Evolutionary conservation across 2,329 filamentous ascomycete species (phyloP).

Genomic region (Fusarium sacchari): DNA sequence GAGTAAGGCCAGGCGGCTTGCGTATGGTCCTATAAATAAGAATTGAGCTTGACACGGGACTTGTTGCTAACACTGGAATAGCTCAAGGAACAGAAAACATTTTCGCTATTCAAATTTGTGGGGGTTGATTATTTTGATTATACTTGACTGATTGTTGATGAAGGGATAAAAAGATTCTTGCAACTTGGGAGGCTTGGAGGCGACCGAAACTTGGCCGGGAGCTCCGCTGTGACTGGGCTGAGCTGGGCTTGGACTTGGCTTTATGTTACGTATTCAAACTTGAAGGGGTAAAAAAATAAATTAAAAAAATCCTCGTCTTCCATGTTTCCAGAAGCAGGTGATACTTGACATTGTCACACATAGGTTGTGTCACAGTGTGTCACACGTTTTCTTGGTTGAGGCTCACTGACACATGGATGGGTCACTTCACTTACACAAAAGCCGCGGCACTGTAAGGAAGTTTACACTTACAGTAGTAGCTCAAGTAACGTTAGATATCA

Average conservation of each 20-base stretch:
- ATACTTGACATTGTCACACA: background rate
- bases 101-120: background rate
- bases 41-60: background rate
- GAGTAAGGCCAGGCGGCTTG: conserved; percentile 4
- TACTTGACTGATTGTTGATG: conserved; percentile 2
- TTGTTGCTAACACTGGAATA: conserved; percentile 3
- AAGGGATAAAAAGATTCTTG: background rate
- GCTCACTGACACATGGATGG: conserved; percentile 3
- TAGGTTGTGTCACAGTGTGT: too few species aligned
- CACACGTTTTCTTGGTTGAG: conserved; percentile 4
- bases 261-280: background rate
- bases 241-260: conserved; percentile 3
- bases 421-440: conserved; percentile 16
- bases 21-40: background rate
- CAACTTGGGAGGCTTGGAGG: conserved; percentile 16
- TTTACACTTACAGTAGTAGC: background rate
- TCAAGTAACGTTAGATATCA: background rate
- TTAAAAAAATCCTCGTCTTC: conserved; percentile 10
- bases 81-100: background rate
- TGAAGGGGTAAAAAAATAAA: conserved; percentile 13
- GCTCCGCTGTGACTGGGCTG: conserved; percentile 13
- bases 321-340: conserved; percentile 12
- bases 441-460: background rate
- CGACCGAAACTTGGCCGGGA: conserved; percentile 32
- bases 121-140: background rate